Evolutionary conservation across 768 basidiomycete species (phyloP), one percentile per base, ranked within the genome.

Genomic region (Leccinellum luteum): DNA sequence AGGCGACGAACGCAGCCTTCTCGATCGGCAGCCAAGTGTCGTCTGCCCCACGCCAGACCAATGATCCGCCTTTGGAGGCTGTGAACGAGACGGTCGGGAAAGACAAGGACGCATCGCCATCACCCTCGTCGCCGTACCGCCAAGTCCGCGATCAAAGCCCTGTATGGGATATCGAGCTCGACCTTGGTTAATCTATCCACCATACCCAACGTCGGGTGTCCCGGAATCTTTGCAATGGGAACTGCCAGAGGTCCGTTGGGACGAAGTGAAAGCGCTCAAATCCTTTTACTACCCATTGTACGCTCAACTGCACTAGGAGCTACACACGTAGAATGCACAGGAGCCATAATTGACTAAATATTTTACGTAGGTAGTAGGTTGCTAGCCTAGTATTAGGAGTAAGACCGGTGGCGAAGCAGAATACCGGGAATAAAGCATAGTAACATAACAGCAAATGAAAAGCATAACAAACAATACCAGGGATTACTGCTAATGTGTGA

Each of bases 131-230:
- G 58, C 62, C 27, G 41, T 50, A 28, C 15, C 59, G 51, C 23
- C 66, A 59, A n/a, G 59, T 63, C 17, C 75, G 82, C 48, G 75
- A 78, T 51, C 74, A 76, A 5, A 89, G 86, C 64, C 85, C 87
- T 1, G 73, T 76, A 7, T 91, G 90, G 90, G 87, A 89, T 65
- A 86, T 90, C 55, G 89, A 90, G 61, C 76, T 82, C 5, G 85
- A 85, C 56, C 69, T 81, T 32, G 66, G 80, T 56, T 62, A 64
- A 64, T 47, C 55, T 57, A 53, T 54, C 35, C 60, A 10, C 64
- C 60, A 25, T 64, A 70, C 4, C 59, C 66, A 3, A 21, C 31
- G 35, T 52, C n/a, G 30, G 25, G n/a, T n/a, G n/a, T n/a, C n/a
- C n/a, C n/a, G n/a, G n/a, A n/a, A n/a, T n/a, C n/a, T n/a, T n/a